Evolutionary conservation across 169 alveolate genomes (phyloP), one percentile per base, ranked within the genome.

Genomic region (Eimeria brunetti): DNA sequence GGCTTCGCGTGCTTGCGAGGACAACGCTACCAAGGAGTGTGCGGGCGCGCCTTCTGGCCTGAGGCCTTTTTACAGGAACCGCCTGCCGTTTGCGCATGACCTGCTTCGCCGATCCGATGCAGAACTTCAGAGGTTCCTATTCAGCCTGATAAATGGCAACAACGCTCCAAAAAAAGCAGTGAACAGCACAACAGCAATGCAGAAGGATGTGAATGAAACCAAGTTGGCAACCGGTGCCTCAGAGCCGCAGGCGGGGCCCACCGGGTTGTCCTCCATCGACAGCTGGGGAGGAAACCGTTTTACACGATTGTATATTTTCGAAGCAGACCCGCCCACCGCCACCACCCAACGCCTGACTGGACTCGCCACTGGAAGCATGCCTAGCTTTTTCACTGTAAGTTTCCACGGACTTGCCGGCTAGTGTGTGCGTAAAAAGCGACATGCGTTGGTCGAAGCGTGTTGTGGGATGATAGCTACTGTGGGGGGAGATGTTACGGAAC

Each of bases 261-360:
- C 36, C n/a, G 64, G n/a, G 33, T 36, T 41, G 83, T 49, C 92
- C 8, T 62, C 92, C n/a, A n/a, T 24, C 36, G 8, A 49, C 12
- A 49, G 18, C 83, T 86, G 83, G 92, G 92, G 92, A 8, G 92
- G 92, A 24, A 86, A 86, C 60, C 78, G 60, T 41, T 88, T 96
- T 62, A 78, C 97, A 5, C 86, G 96, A 6, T 78, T 97, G 1
- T 73, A 96, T 36, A 64, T 94, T 33, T 90, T 94, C 41, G 94
- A 83, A 30, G 96, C 98, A 22, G 98, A 97, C 89, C 96, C 97
- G 58, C 98, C 98, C 2, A 97, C 98, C 1, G 97, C 97, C 49
- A 97, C 98, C 27, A 95, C 96, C 67, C 97, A 96, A 67, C 94
- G 98, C 49, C 96, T 97, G 71, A 97, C 95, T 81, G 97, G 97